A percentile compares a stretch with the other conserved stretches of the same genome.
phyloP scores from a whole-genome alignment of 1,284 basidiomycete species.

The Coriolopsis trogii region DNA sequence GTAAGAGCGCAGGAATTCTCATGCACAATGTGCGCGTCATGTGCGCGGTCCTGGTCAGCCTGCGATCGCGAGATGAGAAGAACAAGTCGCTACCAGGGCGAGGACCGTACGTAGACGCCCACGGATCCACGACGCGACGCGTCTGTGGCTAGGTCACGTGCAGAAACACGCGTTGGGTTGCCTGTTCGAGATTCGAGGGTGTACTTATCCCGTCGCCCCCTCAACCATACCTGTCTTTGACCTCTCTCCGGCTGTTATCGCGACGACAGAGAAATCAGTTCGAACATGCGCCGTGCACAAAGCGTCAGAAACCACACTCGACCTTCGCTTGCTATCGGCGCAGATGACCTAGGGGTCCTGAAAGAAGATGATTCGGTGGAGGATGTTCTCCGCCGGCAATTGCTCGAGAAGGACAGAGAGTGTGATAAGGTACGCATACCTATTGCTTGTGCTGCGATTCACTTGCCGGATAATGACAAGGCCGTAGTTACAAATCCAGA shows the following conservation, averaged over 20 bases:
- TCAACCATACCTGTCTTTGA: not conserved
- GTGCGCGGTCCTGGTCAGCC: no score
- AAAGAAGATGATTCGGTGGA: conserved; percentile 66
- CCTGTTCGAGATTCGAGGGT: not conserved
- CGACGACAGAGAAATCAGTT: not conserved
- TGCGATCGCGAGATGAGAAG: no score
- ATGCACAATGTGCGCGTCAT: no score
- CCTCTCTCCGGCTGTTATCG: not conserved
- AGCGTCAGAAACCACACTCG: conserved; percentile 50
- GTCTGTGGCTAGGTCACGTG: conserved; percentile 23
- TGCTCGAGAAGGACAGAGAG: conserved; percentile 72
- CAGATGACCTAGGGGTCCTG: conserved; percentile 62
- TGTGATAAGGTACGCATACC: conserved; percentile 59
- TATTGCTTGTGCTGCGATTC: not conserved
- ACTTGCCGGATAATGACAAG: not conserved
- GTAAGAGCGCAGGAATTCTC: no score
- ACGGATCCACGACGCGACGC: conserved; percentile 5
- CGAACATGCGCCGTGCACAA: conserved; percentile 35
- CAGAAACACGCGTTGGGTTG: conserved; percentile 10
- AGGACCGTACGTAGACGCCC: not conserved
- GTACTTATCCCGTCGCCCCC: not conserved
- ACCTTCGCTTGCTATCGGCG: conserved; percentile 48
- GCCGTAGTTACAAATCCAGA: conserved; percentile 53
- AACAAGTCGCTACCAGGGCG: not conserved
- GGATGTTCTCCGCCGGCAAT: conserved; percentile 60